Percentiles rank a stretch among this genome's conserved stretches.
phyloP scores from a whole-genome alignment of 1,284 basidiomycete species.

The Rhodotorula sp. region DNA sequence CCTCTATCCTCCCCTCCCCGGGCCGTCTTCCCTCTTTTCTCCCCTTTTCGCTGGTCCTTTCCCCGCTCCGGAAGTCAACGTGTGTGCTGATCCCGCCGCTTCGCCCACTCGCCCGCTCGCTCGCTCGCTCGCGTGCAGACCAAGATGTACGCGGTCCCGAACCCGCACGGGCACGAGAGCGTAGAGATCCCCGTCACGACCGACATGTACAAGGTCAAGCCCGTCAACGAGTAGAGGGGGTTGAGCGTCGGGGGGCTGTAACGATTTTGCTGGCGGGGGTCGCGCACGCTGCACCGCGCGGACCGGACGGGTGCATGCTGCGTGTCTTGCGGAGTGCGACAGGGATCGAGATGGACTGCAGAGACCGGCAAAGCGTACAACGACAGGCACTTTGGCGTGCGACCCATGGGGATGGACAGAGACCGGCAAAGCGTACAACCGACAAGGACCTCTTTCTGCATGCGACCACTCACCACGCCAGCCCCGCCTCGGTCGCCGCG shows the following conservation, averaged over 20 bases:
- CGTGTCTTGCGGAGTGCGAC: too few relatives aligned
- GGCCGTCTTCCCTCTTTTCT: slow-evolving; percentile 47
- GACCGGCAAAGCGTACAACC: neutral
- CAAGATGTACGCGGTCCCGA: slow-evolving; percentile 37
- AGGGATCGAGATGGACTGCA: too few relatives aligned
- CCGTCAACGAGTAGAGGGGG: slow-evolving; percentile 28
- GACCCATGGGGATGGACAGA: too few relatives aligned
- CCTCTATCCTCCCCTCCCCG: too few relatives aligned
- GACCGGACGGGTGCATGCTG: too few relatives aligned
- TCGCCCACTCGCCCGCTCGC: neutral
- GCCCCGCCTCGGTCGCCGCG: neutral
- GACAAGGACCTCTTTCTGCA: neutral
- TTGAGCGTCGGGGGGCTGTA: too few relatives aligned
- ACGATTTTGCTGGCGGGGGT: too few relatives aligned
- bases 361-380: too few relatives aligned
- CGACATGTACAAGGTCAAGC: slow-evolving; percentile 53
- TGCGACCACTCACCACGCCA: neutral
- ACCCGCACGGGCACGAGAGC: slow-evolving; percentile 47
- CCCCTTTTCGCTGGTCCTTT: neutral
- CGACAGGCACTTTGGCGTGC: too few relatives aligned
- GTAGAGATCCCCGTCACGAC: slow-evolving; percentile 47
- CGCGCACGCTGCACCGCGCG: too few relatives aligned
- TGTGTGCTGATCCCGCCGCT: too few relatives aligned
- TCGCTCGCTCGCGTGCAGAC: slow-evolving; percentile 3
- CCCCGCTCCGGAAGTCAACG: slow-evolving; percentile 47